Conservation (phyloP, 1,139 yeast species). For the Yamadazyma conglobata region DNA sequence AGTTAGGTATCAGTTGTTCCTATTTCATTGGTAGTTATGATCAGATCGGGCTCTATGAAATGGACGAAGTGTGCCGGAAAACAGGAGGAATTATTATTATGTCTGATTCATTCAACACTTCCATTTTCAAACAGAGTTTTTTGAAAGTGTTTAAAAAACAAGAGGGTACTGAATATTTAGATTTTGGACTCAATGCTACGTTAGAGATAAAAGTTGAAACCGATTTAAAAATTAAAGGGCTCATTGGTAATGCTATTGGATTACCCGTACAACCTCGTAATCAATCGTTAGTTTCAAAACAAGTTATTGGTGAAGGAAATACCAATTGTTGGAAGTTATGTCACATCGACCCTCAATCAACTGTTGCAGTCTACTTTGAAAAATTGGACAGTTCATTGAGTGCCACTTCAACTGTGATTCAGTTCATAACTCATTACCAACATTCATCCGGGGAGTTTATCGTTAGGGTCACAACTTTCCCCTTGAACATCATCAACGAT, state of each 20-base stretch:
- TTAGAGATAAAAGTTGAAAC: slow-evolving; percentile 50
- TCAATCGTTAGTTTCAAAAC: slow-evolving; percentile 25
- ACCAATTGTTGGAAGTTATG: slow-evolving; percentile 64
- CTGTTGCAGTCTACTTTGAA: slow-evolving; percentile 58
- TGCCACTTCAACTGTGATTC: slow-evolving; percentile 43
- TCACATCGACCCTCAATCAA: slow-evolving; percentile 51
- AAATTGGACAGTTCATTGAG: slow-evolving; percentile 35
- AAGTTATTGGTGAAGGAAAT: slow-evolving; percentile 45
- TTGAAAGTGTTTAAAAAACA: slow-evolving; percentile 45
- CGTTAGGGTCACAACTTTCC: slow-evolving; percentile 50
- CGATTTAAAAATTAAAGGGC: slow-evolving; percentile 52
- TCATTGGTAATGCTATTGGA: slow-evolving; percentile 56
- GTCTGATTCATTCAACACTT: slow-evolving; percentile 61
- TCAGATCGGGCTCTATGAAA: slow-evolving; percentile 63
- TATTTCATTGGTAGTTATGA: slow-evolving; percentile 64
- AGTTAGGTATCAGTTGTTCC: slow-evolving; percentile 52
- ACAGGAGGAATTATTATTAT: slow-evolving; percentile 64
- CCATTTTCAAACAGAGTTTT: slow-evolving; percentile 64
- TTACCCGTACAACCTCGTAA: slow-evolving; percentile 32
- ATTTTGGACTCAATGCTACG: slow-evolving; percentile 56
- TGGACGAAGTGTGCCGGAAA: slow-evolving; percentile 54
- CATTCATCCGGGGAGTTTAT: slow-evolving; percentile 46
- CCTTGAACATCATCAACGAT: slow-evolving; percentile 41
- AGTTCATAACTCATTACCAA: slow-evolving; percentile 76
- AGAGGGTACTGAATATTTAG: slow-evolving; percentile 29